Percentiles rank a stretch among this genome's conserved stretches.
phyloP scores from a whole-genome alignment of 2,329 filamentous ascomycete genomes.

The Ophiostoma tasmaniense region DNA sequence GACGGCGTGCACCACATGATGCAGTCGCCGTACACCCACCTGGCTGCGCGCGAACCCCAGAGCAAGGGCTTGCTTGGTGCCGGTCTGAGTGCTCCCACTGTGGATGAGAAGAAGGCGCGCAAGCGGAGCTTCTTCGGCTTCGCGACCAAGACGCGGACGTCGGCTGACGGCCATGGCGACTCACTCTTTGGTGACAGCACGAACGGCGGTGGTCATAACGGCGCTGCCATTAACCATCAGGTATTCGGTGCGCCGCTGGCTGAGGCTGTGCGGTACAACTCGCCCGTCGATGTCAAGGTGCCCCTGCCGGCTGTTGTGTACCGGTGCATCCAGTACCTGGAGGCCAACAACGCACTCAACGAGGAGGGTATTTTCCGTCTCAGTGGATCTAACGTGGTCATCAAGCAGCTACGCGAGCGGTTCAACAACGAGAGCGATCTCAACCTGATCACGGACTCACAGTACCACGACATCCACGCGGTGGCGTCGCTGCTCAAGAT shows the following conservation, averaged over 20 bases:
- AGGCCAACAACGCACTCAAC: slow-evolving; percentile 65
- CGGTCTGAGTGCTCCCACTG: slow-evolving; percentile 37
- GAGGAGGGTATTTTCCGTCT: slow-evolving; percentile 97
- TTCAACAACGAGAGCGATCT: slow-evolving; percentile 93
- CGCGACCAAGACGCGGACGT: slow-evolving; percentile 50
- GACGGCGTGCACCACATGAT: neutral
- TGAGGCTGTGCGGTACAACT: slow-evolving; percentile 77
- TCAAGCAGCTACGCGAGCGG: slow-evolving; percentile 80
- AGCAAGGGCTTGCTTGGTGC: slow-evolving; percentile 27
- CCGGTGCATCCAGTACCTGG: slow-evolving; percentile 87
- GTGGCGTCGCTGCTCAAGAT: slow-evolving; percentile 90
- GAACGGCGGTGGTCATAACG: slow-evolving; percentile 30
- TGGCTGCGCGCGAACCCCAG: slow-evolving; percentile 73
- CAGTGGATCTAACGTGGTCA: slow-evolving; percentile 92
- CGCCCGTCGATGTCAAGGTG: slow-evolving; percentile 62
- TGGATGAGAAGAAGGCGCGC: slow-evolving; percentile 68
- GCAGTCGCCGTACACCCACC: slow-evolving; percentile 47
- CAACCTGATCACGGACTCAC: slow-evolving; percentile 70
- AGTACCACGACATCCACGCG: slow-evolving; percentile 92
- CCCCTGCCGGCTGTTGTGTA: slow-evolving; percentile 88
- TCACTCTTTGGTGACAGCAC: slow-evolving; percentile 40
- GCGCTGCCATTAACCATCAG: slow-evolving; percentile 47
- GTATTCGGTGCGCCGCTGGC: slow-evolving; percentile 80
- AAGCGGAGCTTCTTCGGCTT: slow-evolving; percentile 73
- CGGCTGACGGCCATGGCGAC: slow-evolving; percentile 46